These are phyloP conservation scores for Cyclotella distinguenda DNA, from an alignment of 108 stramenopile genomes.

Conservation along the genomic window DNA sequence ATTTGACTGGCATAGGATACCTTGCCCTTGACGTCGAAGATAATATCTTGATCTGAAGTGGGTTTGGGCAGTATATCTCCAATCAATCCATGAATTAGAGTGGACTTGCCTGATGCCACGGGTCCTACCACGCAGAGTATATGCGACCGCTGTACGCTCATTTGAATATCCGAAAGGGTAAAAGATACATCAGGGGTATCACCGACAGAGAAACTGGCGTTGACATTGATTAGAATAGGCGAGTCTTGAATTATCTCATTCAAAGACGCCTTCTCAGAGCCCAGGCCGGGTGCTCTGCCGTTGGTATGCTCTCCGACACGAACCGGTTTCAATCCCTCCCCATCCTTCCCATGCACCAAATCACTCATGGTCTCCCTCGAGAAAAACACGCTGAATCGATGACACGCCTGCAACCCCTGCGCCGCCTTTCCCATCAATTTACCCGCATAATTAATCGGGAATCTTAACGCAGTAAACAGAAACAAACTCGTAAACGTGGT, in stretches of 20 bases:
- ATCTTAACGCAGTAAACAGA: slow-evolving; percentile 72
- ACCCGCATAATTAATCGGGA: slow-evolving; percentile 83
- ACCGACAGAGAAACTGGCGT: slow-evolving; percentile 28
- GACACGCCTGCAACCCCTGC: slow-evolving; percentile 63
- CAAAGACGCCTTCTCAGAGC: too few species aligned
- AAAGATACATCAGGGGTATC: slow-evolving; percentile 36
- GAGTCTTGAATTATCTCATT: neutral
- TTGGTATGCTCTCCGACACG: too few species aligned
- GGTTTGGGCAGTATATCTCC: slow-evolving; percentile 52
- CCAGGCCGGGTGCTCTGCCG: too few species aligned
- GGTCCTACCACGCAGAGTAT: slow-evolving; percentile 58
- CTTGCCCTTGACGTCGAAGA: slow-evolving; percentile 33
- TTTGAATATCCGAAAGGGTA: slow-evolving; percentile 49
- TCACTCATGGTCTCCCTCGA: slow-evolving; percentile 35
- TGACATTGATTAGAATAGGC: slow-evolving; percentile 11
- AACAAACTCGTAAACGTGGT: slow-evolving; percentile 70
- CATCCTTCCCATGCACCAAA: slow-evolving; percentile 10
- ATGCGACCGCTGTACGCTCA: slow-evolving; percentile 49
- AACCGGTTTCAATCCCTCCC: neutral
- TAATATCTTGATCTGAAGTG: neutral
- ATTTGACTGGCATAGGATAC: slow-evolving; percentile 89
- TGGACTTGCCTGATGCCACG: slow-evolving; percentile 78
- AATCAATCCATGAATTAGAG: slow-evolving; percentile 72
- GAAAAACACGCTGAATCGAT: slow-evolving; percentile 62
- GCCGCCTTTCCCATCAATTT: slow-evolving; percentile 69